phyloP scores from a whole-genome alignment of 2,329 filamentous ascomycete species.

The Trichoderma simmonsii region DNA sequence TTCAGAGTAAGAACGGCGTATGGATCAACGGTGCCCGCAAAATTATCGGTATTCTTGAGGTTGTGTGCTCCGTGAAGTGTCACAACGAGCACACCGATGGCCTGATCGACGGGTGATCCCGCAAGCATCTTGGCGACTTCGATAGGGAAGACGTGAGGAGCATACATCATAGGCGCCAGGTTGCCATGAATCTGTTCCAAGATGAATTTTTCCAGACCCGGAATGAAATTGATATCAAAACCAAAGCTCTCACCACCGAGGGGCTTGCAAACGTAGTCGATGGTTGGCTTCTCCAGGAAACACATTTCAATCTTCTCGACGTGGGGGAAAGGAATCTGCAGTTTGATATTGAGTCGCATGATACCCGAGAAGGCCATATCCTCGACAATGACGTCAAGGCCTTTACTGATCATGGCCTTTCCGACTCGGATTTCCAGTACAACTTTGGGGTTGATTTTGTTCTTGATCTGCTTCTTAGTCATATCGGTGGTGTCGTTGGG shows the following conservation, averaged over 20 bases:
- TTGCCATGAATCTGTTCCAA: slow-evolving; percentile 94
- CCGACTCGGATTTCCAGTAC: slow-evolving; percentile 92
- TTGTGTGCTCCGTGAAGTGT: slow-evolving; percentile 89
- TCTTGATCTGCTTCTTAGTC: slow-evolving; percentile 83
- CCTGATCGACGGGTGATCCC: slow-evolving; percentile 89
- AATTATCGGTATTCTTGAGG: slow-evolving; percentile 92
- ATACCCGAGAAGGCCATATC: slow-evolving; percentile 94
- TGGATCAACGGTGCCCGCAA: slow-evolving; percentile 86
- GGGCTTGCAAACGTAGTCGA: slow-evolving; percentile 98
- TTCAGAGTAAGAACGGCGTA: slow-evolving; percentile 86
- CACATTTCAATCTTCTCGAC: slow-evolving; percentile 93
- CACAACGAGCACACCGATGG: slow-evolving; percentile 88
- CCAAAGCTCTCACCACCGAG: slow-evolving; percentile 92
- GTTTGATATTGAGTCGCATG: slow-evolving; percentile 96
- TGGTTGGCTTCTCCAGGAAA: slow-evolving; percentile 82
- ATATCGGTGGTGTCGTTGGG: slow-evolving; percentile 92
- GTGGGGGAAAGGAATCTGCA: slow-evolving; percentile 93
- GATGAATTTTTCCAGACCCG: slow-evolving; percentile 89
- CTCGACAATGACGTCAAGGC: slow-evolving; percentile 94
- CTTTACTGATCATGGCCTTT: slow-evolving; percentile 96
- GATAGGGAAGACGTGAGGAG: slow-evolving; percentile 95
- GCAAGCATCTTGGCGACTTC: slow-evolving; percentile 98
- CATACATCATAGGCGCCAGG: slow-evolving; percentile 95
- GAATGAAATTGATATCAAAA: slow-evolving; percentile 99
- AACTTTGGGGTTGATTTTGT: slow-evolving; percentile 95